Evolutionary conservation across 2,329 filamentous ascomycete genomes (phyloP).

Genomic region (Corynespora cassiicola): DNA sequence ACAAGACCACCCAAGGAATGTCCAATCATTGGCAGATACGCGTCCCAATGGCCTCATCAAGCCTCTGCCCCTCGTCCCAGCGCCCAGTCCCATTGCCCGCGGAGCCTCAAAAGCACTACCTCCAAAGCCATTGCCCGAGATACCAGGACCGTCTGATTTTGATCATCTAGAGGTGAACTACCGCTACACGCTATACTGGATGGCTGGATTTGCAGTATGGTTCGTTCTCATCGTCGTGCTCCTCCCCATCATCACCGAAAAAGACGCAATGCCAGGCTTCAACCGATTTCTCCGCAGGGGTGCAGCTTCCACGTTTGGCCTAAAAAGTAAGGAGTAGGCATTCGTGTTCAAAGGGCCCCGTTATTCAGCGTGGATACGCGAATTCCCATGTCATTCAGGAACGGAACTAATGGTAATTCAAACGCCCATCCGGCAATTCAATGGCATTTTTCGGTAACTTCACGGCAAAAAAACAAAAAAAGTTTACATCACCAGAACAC

Average conservation of each 20-base stretch:
- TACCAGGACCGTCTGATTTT: too few relatives aligned
- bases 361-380: too few relatives aligned
- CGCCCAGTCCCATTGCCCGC: not conserved
- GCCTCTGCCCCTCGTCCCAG: constrained; percentile 18
- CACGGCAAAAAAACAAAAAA: constrained; percentile 3
- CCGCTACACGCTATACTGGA: constrained; percentile 16
- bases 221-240: constrained; percentile 32
- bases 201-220: constrained; percentile 23
- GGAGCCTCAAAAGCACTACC: constrained; percentile 22
- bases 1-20: too few relatives aligned
- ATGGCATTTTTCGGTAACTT: constrained; percentile 5
- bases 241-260: constrained; percentile 33
- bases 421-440: not conserved
- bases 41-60: too few relatives aligned
- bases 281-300: constrained; percentile 24
- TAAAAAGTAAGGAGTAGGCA: too few relatives aligned
- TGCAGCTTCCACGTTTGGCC: too few relatives aligned
- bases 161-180: too few relatives aligned
- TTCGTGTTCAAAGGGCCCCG: not conserved
- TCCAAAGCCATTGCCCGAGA: constrained; percentile 3
- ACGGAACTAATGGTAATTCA: too few relatives aligned
- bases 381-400: too few relatives aligned
- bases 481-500: not conserved
- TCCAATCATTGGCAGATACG: too few relatives aligned
- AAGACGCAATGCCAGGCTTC: constrained; percentile 33